These are phyloP conservation scores for Colletotrichum tamarilloi DNA, from an alignment of 2,329 filamentous ascomycete species.

Conservation along the genomic window DNA sequence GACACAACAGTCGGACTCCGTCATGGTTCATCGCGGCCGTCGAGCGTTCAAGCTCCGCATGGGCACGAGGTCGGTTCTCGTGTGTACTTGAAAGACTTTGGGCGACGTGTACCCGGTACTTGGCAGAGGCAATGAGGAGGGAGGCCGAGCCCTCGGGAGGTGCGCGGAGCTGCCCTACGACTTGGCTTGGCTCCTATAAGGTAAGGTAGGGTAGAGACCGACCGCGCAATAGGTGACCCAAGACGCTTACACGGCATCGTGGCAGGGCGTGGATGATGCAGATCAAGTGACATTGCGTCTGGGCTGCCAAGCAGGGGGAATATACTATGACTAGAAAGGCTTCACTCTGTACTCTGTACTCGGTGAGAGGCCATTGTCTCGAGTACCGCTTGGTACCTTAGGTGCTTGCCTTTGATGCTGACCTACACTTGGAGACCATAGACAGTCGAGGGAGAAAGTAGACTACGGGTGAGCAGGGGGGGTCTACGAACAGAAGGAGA, in stretches of 20 bases:
- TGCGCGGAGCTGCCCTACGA: neutral
- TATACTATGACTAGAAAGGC: no score
- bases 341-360: neutral
- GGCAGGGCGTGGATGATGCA: slow-evolving; percentile 7
- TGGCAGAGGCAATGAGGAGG: slow-evolving; percentile 10
- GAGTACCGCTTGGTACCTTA: neutral
- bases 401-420: neutral
- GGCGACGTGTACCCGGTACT: slow-evolving; percentile 7
- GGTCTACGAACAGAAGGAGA: neutral
- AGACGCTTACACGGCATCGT: slow-evolving; percentile 14
- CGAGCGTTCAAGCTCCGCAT: slow-evolving; percentile 3
- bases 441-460: neutral
- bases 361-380: neutral
- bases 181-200: slow-evolving; percentile 1
- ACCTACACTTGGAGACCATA: neutral
- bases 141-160: neutral
- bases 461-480: neutral
- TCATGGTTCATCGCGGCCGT: neutral
- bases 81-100: neutral
- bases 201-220: neutral
- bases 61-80: neutral
- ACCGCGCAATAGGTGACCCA: slow-evolving; percentile 1
- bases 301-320: neutral
- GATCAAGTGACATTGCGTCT: neutral
- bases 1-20: slow-evolving; percentile 18